Evolutionary conservation across 768 basidiomycete species (phyloP).

Genomic region (Russula brevipes): DNA sequence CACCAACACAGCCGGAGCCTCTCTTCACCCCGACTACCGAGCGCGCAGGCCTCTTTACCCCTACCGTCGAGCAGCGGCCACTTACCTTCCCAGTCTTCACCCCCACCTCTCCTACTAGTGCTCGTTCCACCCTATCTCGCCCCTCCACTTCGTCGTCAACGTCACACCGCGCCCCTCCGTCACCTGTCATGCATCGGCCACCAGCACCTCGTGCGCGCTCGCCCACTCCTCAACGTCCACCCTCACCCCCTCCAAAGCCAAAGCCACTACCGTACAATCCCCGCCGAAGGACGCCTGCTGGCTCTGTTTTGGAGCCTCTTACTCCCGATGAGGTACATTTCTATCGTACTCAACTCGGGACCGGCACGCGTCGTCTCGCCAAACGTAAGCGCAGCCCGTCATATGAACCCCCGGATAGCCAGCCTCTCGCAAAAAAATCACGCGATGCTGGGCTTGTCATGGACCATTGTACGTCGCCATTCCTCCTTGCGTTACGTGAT

Average conservation of each 20-base stretch:
- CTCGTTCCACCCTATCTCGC: constrained; percentile 18
- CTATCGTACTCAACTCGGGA: constrained; percentile 31
- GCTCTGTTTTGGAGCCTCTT: constrained; percentile 28
- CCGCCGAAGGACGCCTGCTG: constrained; percentile 28
- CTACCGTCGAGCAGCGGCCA: constrained; percentile 19
- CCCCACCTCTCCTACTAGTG: constrained; percentile 21
- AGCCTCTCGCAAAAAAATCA: constrained; percentile 40
- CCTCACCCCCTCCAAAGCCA: constrained; percentile 25
- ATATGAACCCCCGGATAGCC: constrained; percentile 20
- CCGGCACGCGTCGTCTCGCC: constrained; percentile 34
- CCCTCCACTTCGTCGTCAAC: constrained; percentile 26
- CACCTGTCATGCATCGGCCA: constrained; percentile 22
- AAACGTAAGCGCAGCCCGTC: constrained; percentile 28
- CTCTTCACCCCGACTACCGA: constrained; percentile 22
- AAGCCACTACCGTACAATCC: constrained; percentile 25
- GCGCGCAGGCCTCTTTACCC: constrained; percentile 16
- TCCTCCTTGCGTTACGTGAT: neutral
- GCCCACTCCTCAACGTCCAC: constrained; percentile 23
- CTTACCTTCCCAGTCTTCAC: neutral
- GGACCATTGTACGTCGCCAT: constrained; percentile 62
- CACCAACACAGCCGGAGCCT: constrained; percentile 16
- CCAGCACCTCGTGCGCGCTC: constrained; percentile 21
- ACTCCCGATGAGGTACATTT: constrained; percentile 22
- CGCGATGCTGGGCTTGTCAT: constrained; percentile 73
- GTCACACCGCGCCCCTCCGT: constrained; percentile 19